phyloP scores from a whole-genome alignment of 2,329 filamentous ascomycete genomes.

The Gnomoniopsis smithogilvyi region DNA sequence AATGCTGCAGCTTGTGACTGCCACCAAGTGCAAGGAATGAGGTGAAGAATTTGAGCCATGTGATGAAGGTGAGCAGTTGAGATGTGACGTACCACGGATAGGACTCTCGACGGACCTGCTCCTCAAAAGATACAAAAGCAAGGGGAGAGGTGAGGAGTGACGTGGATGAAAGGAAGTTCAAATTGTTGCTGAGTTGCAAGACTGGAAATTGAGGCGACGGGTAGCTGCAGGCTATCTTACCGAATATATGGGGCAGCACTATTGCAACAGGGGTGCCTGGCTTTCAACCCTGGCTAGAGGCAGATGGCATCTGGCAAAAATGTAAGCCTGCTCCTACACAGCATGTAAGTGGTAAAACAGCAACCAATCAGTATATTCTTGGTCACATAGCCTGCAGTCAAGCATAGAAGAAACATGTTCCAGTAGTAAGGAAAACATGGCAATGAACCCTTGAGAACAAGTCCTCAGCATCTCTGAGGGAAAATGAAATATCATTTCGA shows the following conservation, averaged over 20 bases:
- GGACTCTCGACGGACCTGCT: background rate
- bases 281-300: background rate
- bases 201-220: background rate
- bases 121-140: background rate
- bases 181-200: background rate
- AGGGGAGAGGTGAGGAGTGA: background rate
- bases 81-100: background rate
- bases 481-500: too few species aligned
- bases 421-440: too few species aligned
- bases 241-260: background rate
- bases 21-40: background rate
- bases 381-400: too few species aligned
- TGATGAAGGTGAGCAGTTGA: background rate
- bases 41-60: background rate
- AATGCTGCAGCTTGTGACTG: conserved; percentile 4
- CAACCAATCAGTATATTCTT: too few species aligned
- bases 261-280: background rate
- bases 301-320: background rate
- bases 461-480: too few species aligned
- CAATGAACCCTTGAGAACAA: too few species aligned
- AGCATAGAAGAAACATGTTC: too few species aligned
- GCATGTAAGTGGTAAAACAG: too few species aligned
- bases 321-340: background rate
- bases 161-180: background rate
- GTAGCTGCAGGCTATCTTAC: background rate